These are phyloP conservation scores for Staphylotrichum tortipilum DNA, from an alignment of 495 filamentous ascomycete species.

Conservation along the genomic window DNA sequence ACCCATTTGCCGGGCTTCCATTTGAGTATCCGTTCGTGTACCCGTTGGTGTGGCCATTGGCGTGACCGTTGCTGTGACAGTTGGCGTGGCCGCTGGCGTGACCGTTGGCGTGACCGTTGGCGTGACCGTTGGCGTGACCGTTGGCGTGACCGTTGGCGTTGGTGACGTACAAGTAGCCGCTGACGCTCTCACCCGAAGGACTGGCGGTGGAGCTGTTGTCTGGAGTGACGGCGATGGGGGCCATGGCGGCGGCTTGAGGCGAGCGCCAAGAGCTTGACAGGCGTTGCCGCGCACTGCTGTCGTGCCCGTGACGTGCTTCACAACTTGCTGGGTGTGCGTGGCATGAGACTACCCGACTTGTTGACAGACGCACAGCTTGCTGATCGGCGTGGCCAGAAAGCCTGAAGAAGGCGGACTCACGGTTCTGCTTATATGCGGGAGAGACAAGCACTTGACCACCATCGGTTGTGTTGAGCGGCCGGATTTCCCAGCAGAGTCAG, in stretches of 20 bases:
- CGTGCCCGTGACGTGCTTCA: too few species aligned
- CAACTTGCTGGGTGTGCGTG: too few species aligned
- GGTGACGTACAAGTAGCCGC: conserved; percentile 20
- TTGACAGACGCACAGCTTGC: conserved; percentile 10
- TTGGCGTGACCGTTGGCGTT: conserved; percentile 25
- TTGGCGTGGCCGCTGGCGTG: not conserved
- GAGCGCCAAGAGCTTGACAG: too few species aligned
- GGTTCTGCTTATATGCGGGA: conserved; percentile 18
- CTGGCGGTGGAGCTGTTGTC: conserved; percentile 31
- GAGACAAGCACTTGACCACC: not conserved
- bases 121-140: conserved; percentile 24
- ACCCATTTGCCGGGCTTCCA: not conserved
- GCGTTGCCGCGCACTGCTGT: too few species aligned
- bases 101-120: not conserved
- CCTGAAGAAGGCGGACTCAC: conserved; percentile 13
- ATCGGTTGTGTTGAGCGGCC: not conserved
- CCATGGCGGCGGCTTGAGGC: conserved; percentile 28
- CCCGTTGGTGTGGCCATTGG: conserved; percentile 19
- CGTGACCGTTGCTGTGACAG: conserved; percentile 6
- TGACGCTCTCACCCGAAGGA: conserved; percentile 23
- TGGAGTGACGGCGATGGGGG: conserved; percentile 35
- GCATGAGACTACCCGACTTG: conserved; percentile 7
- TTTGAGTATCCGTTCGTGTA: conserved; percentile 13
- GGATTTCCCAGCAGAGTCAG: too few species aligned
- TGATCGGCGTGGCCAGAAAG: conserved; percentile 4